Conservation (phyloP, 2,329 filamentous ascomycete genomes). For the Aspergillus glaucus region DNA sequence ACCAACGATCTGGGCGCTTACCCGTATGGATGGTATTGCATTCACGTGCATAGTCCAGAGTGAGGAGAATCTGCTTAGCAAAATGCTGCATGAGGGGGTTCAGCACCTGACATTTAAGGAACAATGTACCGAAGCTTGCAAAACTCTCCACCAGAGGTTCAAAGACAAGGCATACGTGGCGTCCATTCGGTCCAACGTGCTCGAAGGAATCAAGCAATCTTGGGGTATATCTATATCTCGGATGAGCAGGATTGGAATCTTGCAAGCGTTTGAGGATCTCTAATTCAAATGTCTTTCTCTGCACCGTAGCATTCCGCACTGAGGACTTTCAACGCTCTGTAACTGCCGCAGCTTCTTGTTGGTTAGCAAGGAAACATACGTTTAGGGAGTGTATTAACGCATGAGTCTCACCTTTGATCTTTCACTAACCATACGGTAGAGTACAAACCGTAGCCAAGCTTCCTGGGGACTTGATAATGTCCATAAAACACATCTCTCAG, state of each 20-base stretch:
- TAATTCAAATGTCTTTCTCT: conserved; percentile 15
- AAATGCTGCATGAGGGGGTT: conserved; percentile 15
- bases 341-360: neutral
- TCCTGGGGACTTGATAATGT: conserved; percentile 2
- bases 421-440: conserved; percentile 4
- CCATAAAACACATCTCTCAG: conserved; percentile 5
- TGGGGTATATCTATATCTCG: conserved; percentile 14
- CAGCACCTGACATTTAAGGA: conserved; percentile 17
- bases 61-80: conserved; percentile 18
- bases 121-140: conserved; percentile 15
- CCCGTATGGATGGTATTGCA: conserved; percentile 21
- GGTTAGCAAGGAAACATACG: neutral
- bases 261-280: conserved; percentile 15
- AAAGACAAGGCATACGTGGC: conserved; percentile 23
- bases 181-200: conserved; percentile 21
- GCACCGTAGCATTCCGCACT: conserved; percentile 21
- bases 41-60: conserved; percentile 22
- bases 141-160: conserved; percentile 21
- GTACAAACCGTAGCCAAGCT: conserved; percentile 4
- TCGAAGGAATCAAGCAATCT: conserved; percentile 18
- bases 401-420: neutral
- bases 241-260: conserved; percentile 8
- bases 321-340: conserved; percentile 10
- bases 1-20: conserved; percentile 5
- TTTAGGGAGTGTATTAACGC: neutral